Evolutionary conservation across 192 early-diverging fungal species (phyloP).

Genomic region (Geranomyces michiganensis): DNA sequence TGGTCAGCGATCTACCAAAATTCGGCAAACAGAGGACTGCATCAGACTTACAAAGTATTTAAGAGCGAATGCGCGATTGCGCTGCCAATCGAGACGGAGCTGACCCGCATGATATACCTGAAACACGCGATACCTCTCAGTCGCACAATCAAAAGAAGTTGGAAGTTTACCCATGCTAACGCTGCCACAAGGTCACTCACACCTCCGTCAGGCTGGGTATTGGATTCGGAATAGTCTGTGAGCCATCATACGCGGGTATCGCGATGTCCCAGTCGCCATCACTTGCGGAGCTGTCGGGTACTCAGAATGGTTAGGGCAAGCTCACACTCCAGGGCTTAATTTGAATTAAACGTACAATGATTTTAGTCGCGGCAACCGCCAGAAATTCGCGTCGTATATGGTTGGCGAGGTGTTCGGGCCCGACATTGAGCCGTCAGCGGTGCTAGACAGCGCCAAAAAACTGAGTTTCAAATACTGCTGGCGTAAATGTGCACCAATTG

Average conservation of each 20-base stretch:
- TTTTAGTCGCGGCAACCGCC: conserved; percentile 2
- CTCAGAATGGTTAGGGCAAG: not conserved
- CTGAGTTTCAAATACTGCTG: not conserved
- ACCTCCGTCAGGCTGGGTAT: not conserved
- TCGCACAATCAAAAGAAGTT: not conserved
- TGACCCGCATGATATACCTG: not conserved
- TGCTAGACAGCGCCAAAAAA: not conserved
- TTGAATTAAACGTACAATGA: not conserved
- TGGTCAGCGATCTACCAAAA: not conserved
- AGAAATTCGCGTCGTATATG: not conserved
- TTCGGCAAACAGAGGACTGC: not conserved
- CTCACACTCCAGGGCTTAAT: not conserved
- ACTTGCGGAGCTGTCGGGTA: not conserved
- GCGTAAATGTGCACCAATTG: not conserved
- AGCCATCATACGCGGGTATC: conserved; percentile 6
- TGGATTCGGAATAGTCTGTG: conserved; percentile 9
- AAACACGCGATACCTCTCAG: not conserved
- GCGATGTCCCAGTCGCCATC: conserved; percentile 8
- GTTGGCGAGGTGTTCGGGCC: not conserved
- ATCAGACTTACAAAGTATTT: not conserved
- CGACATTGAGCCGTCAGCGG: not conserved
- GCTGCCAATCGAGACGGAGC: not conserved
- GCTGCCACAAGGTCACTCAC: conserved; percentile 5
- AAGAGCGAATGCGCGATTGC: not conserved
- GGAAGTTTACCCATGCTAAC: not conserved